Percentiles rank a stretch among this genome's conserved stretches.
phyloP scores from a whole-genome alignment of 2,329 filamentous ascomycete genomes.

The Pseudogymnoascus sp. region DNA sequence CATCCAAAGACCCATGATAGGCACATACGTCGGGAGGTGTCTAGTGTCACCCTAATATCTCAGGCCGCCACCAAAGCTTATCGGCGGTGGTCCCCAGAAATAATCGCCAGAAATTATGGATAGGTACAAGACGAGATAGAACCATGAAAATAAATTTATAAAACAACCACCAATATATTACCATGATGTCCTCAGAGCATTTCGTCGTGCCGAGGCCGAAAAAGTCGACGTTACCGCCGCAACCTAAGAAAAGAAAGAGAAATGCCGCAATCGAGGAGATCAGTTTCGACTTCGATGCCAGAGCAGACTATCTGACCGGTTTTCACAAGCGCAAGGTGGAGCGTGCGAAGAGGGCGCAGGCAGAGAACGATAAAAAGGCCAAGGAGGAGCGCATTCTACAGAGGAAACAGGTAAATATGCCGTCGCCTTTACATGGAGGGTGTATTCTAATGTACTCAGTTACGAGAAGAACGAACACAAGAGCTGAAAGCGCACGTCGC shows the following conservation, averaged over 20 bases:
- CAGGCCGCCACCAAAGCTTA: neutral
- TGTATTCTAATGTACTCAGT: slow-evolving; percentile 40
- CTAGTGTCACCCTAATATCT: neutral
- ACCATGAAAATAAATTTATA: slow-evolving; percentile 8
- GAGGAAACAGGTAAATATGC: slow-evolving; percentile 61
- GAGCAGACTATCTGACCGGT: slow-evolving; percentile 83
- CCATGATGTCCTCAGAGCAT: slow-evolving; percentile 32
- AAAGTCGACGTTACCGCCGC: slow-evolving; percentile 49
- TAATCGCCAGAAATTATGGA: slow-evolving; percentile 9
- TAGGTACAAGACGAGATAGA: slow-evolving; percentile 3
- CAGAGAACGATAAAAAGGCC: slow-evolving; percentile 68
- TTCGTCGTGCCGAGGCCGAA: slow-evolving; percentile 52
- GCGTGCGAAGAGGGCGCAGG: slow-evolving; percentile 76
- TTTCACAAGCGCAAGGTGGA: slow-evolving; percentile 94
- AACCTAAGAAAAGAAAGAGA: slow-evolving; percentile 60
- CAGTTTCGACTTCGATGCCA: slow-evolving; percentile 71
- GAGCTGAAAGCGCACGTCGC: slow-evolving; percentile 78
- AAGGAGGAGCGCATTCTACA: slow-evolving; percentile 68
- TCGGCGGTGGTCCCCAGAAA: neutral
- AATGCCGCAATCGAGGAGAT: slow-evolving; percentile 65
- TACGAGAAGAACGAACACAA: slow-evolving; percentile 73
- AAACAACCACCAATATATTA: neutral
- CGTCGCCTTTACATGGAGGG: neutral
- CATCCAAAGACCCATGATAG: slow-evolving; percentile 5
- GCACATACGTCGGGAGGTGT: slow-evolving; percentile 6